These are phyloP conservation scores for Rhodofomes roseus DNA, from an alignment of 1,284 basidiomycete species.

Conservation along the genomic window DNA sequence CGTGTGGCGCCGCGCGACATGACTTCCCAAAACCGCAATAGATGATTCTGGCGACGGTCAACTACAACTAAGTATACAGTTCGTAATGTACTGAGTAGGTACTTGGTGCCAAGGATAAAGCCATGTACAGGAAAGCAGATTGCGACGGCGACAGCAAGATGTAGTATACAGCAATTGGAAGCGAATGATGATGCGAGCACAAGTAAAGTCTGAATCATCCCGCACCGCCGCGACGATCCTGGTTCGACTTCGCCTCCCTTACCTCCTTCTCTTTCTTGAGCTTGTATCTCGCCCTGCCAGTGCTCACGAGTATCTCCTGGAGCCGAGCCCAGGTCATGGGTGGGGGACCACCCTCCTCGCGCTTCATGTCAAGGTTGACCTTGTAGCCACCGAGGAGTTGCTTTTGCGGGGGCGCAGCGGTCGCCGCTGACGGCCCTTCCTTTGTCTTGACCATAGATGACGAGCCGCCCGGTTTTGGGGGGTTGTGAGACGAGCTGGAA, in stretches of 20 bases:
- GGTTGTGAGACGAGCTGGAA: background rate
- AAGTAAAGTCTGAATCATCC: too few relatives aligned
- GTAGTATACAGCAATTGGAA: background rate
- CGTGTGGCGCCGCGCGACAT: too few relatives aligned
- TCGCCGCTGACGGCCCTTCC: background rate
- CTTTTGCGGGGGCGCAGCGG: background rate
- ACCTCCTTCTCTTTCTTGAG: too few relatives aligned
- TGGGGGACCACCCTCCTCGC: slow-evolving; percentile 14
- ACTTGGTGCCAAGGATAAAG: too few relatives aligned
- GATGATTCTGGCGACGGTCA: too few relatives aligned
- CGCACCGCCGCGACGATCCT: too few relatives aligned
- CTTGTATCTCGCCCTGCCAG: slow-evolving; percentile 9
- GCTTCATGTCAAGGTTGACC: slow-evolving; percentile 8
- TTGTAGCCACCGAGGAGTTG: slow-evolving; percentile 7
- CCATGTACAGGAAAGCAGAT: background rate
- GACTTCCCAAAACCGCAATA: too few relatives aligned
- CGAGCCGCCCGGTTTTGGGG: background rate
- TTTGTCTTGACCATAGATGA: background rate
- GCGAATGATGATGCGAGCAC: background rate
- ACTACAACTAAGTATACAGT: too few relatives aligned
- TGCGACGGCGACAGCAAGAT: background rate
- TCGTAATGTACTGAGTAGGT: too few relatives aligned
- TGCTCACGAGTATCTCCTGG: slow-evolving; percentile 13
- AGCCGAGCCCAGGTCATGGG: slow-evolving; percentile 17
- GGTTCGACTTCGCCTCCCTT: too few relatives aligned